Conservation (phyloP, 2,329 filamentous ascomycete genomes). For the Aureobasidium sp. region DNA sequence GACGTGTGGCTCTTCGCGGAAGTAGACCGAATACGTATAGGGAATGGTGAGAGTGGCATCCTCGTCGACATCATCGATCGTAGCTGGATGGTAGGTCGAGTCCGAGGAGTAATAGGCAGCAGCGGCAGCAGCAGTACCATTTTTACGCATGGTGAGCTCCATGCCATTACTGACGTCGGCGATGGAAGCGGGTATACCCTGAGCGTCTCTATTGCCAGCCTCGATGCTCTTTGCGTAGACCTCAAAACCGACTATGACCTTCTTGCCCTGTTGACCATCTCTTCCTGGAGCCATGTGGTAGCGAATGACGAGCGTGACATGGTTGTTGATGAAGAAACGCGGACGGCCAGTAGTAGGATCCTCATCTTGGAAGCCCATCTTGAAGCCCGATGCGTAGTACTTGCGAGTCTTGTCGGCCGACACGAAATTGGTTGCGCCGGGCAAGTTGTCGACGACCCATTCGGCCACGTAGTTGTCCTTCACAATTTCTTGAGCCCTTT, state of each 20-base stretch:
- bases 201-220: constrained; percentile 50
- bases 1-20: constrained; percentile 69
- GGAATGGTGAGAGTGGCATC: constrained; percentile 64
- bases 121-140: constrained; percentile 48
- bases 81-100: constrained; percentile 54
- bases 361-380: constrained; percentile 69
- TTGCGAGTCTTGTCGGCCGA: constrained; percentile 77
- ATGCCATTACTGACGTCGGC: constrained; percentile 57
- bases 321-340: constrained; percentile 75
- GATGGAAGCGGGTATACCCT: constrained; percentile 62
- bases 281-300: constrained; percentile 64
- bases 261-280: constrained; percentile 62
- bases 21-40: constrained; percentile 86
- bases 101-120: constrained; percentile 46
- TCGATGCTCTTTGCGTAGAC: constrained; percentile 81
- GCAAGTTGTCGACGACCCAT: constrained; percentile 90
- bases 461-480: constrained; percentile 77
- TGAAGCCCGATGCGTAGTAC: constrained; percentile 87
- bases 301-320: constrained; percentile 76
- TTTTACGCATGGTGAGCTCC: constrained; percentile 60
- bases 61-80: constrained; percentile 50
- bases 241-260: constrained; percentile 82
- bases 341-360: constrained; percentile 52
- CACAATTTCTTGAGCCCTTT: constrained; percentile 64
- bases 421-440: constrained; percentile 81